Evolutionary conservation across 176 grass and related monocot genomes (phyloP), one percentile per base, ranked within the genome.

Genomic region (Triticum urartu): DNA sequence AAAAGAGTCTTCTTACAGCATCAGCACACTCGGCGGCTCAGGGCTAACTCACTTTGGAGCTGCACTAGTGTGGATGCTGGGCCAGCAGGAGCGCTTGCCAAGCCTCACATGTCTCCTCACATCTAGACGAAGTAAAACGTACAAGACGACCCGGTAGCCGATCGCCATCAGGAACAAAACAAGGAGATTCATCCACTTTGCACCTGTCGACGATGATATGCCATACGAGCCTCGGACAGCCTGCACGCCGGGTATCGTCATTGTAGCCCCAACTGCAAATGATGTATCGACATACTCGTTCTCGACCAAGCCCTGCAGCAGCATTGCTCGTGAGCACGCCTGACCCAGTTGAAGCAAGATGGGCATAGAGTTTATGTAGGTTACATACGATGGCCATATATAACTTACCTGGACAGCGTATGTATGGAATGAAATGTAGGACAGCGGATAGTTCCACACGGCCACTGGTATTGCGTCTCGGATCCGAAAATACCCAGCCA

Each of bases 211-310:
- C 4, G 95, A 91, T 3, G 95, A 95, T 54, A 98, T 94, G 52
- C 79, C 30, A 68, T 94, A 98, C 10, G 95, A 95, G 17, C 93
- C 95, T 48, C 86, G 83, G 15, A 98, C 95, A 4, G 95, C 95
- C 78, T 95, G 93, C 39, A 94, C 81, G 40, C 95, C 93, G 7
- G 95, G 89, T 87, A 98, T 98, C 1, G 84, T 89, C 60, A 93
- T 94, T n/a, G 95, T 89, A 68, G 95, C 80, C 25, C 95, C 95
- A 14, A 98, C 95, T 0, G 95, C 95, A 36, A 98, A 98, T 13
- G 93, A 93, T 42, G 93, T 94, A 10, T 91, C 91, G 0, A 98
- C 69, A 11, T 98, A 98, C 78, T 98, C 95, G 13, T 98, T 98
- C 87, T 98, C 95, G 3, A 98, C 80, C 79, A 98, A 85, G 5